Conservation (phyloP, 495 filamentous ascomycete species). For the Hypoxylon crocopeplum region DNA sequence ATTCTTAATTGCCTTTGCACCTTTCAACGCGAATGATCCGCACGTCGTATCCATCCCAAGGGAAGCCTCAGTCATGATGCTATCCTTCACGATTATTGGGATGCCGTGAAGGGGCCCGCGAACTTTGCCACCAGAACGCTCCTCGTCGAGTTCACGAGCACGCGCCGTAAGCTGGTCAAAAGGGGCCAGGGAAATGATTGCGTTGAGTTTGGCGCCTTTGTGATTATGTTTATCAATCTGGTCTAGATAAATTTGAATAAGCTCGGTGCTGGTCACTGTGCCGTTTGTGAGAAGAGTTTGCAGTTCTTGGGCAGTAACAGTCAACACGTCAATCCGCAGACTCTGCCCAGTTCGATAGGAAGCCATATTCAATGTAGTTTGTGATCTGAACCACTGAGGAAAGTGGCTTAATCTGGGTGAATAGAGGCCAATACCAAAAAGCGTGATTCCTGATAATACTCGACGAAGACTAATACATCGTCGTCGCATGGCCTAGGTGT, state of each 20-base stretch:
- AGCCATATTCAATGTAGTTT: too few species aligned
- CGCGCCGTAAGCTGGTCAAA: not conserved
- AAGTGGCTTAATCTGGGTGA: too few species aligned
- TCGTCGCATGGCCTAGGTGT: too few species aligned
- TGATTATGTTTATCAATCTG: not conserved
- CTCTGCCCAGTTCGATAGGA: too few species aligned
- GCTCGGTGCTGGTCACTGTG: not conserved
- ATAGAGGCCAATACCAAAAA: too few species aligned
- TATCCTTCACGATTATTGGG: conserved; percentile 64
- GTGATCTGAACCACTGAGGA: too few species aligned
- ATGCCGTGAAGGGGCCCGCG: conserved; percentile 69
- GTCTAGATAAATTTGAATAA: not conserved
- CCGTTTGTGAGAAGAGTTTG: not conserved
- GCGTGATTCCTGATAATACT: too few species aligned
- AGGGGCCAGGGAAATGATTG: not conserved
- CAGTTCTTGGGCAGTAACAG: not conserved
- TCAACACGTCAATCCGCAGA: too few species aligned
- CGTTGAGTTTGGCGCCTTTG: not conserved
- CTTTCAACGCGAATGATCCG: not conserved
- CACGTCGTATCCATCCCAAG: not conserved
- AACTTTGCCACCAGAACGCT: conserved; percentile 57
- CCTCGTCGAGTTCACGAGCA: conserved; percentile 60
- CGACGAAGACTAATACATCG: too few species aligned
- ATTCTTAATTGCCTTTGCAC: not conserved
- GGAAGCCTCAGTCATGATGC: not conserved